phyloP scores from a whole-genome alignment of 768 basidiomycete genomes.

The Panaeolus papilionaceus region DNA sequence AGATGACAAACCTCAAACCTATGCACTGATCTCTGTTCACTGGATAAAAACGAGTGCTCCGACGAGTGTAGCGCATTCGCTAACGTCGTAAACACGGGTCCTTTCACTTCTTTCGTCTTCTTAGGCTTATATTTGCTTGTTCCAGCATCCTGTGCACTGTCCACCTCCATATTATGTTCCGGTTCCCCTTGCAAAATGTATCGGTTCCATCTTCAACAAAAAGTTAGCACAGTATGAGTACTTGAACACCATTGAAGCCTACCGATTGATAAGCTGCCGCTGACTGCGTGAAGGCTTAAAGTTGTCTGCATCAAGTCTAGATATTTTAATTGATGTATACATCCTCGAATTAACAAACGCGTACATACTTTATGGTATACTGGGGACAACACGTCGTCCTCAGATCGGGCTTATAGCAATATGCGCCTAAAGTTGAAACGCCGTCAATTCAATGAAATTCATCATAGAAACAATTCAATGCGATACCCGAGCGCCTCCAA shows the following conservation, averaged over 20 bases:
- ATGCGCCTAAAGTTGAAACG: slow-evolving; percentile 46
- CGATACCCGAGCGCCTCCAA: slow-evolving; percentile 78
- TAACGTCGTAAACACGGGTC: slow-evolving; percentile 46
- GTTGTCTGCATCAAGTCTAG: slow-evolving; percentile 66
- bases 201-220: slow-evolving; percentile 67
- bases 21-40: slow-evolving; percentile 45
- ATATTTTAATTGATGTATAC: slow-evolving; percentile 4
- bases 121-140: not conserved
- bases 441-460: not conserved
- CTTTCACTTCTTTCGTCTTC: slow-evolving; percentile 16
- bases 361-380: slow-evolving; percentile 85
- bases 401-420: slow-evolving; percentile 90
- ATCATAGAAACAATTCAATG: not conserved
- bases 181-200: slow-evolving; percentile 58
- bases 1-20: slow-evolving; percentile 59
- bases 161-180: slow-evolving; percentile 35
- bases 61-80: slow-evolving; percentile 58
- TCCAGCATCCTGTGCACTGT: slow-evolving; percentile 18
- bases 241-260: not conserved
- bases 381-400: slow-evolving; percentile 88
- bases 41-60: slow-evolving; percentile 45
- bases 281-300: slow-evolving; percentile 80
- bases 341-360: slow-evolving; percentile 16
- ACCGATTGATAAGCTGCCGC: slow-evolving; percentile 78
- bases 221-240: slow-evolving; percentile 2